Evolutionary conservation across 805 yeast genomes (phyloP), one percentile per base, ranked within the genome.

Genomic region (Cyberlindnera maritima): DNA sequence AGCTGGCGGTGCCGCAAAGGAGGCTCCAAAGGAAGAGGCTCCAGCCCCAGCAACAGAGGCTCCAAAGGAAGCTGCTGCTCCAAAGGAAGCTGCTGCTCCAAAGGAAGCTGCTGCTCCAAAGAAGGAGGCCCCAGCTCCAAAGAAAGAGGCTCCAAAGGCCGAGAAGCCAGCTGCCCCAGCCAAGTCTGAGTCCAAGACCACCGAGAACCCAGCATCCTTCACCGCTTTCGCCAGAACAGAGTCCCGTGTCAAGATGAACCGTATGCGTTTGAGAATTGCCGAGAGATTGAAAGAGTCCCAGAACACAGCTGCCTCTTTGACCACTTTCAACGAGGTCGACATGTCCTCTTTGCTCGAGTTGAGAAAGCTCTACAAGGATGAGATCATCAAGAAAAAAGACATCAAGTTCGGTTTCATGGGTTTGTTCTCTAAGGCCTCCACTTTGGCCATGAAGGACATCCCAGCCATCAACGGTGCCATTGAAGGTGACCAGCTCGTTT

Each of bases 221-320:
- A 47, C 53, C 31, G 59, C 77, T 31, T 88, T 88, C 64, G 77
- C 94, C 49, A 87, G 99, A 76, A 70, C 74, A 52, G 98, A 94
- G 74, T 86, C 83, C 66, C 81, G 90, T 68, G 95, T 94, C 55
- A 92, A 92, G 79, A 92, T 92, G 98, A 94, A 91, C 83, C 88
- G 99, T 77, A 94, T 92, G 98, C 86, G 99, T 75, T 72, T 88
- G 74, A 88, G 99, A 79, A 94, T 94, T 58, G 96, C 99, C 51
- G 98, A 92, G 77, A 88, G 99, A 75, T 85, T 92, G 67, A 92
- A 92, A 88, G 98, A 94, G 77, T 88, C 98, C 31, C 99, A 92
- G 75, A 94, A 94, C 79, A 91, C 98, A 47, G 96, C 98, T 57
- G 99, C 99, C 33, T 88, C 98, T 39, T 81, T 92, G 66, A 92